These are phyloP conservation scores for Claviceps maximensis DNA, from an alignment of 2,329 filamentous ascomycete species.

Conservation along the genomic window DNA sequence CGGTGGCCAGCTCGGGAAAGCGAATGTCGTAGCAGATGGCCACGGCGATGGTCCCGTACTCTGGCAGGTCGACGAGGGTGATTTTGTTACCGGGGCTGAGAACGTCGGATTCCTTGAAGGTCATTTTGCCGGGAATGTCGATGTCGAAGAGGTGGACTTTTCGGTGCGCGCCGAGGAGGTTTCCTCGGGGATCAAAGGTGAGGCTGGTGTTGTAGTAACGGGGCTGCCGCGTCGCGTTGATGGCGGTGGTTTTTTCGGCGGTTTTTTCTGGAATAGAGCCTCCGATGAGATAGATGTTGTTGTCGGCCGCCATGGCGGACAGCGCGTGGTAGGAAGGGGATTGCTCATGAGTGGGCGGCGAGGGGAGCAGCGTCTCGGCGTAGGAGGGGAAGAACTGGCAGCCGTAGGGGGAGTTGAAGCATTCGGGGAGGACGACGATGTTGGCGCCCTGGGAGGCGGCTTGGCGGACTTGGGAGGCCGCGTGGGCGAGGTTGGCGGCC, in stretches of 20 bases:
- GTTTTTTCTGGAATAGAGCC: slow-evolving; percentile 79
- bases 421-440: slow-evolving; percentile 88
- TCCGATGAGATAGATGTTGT: slow-evolving; percentile 69
- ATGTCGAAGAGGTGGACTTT: slow-evolving; percentile 98
- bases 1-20: slow-evolving; percentile 84
- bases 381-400: slow-evolving; percentile 82
- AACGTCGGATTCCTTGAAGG: slow-evolving; percentile 81
- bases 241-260: slow-evolving; percentile 16
- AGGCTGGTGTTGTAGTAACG: slow-evolving; percentile 88
- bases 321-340: slow-evolving; percentile 81
- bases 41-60: slow-evolving; percentile 74
- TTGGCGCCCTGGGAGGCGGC: slow-evolving; percentile 65
- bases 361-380: slow-evolving; percentile 72
- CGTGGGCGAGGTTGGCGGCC: slow-evolving; percentile 65
- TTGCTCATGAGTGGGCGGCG: slow-evolving; percentile 54
- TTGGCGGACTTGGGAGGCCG: slow-evolving; percentile 69
- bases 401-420: slow-evolving; percentile 98
- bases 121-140: slow-evolving; percentile 89
- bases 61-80: slow-evolving; percentile 74
- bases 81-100: slow-evolving; percentile 73
- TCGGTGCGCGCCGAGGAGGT: slow-evolving; percentile 75
- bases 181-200: slow-evolving; percentile 64
- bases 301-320: slow-evolving; percentile 63
- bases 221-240: slow-evolving; percentile 1
- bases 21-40: slow-evolving; percentile 97